Base-by-base conservation (phyloP, 2,329 filamentous ascomycete genomes). In the Colletotrichum sp. region DNA sequence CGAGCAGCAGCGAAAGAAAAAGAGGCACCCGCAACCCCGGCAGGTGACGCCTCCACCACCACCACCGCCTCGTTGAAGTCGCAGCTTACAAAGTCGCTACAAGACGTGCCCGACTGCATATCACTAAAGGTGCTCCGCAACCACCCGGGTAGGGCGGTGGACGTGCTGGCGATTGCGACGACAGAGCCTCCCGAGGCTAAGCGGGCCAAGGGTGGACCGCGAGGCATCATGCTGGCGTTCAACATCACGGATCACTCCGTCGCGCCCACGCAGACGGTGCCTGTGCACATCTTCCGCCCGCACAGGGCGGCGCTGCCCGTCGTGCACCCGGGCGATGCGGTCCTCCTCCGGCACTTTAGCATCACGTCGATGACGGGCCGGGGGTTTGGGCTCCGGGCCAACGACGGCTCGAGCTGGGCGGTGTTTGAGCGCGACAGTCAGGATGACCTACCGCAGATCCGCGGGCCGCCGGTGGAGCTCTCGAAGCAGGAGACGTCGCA, bases 211-310 rank as follows among this genome's bases (percentile, higher is more conserved):
- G 84, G 87, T 75, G 90, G 90, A 1, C 90, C 90, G 5, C 86
- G 91, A 26, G 90, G 93, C 80, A 93, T 89, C 82, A 88, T 90
- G 83, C 88, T 92, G 79, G 88, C 89, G 18, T 89, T 93, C 77
- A 89, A 87, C 55, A 83, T 92, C 15, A 90, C 89, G 1, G 92
- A 93, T 79, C 87, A 90, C 30, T 89, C 89, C 3, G 86, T 88
- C 24, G 88, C 88, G 5, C 89, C 90, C 3, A 82, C 84, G 12
- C 81, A 83, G 16, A 88, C 92, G 3, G 85, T 85, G 15, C 88
- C 92, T 79, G 90, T 91, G 30, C 88, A 90, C 78, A 83, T 93
- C 18, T 92, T 90, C 82, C 88, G 91, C 16, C 89, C 90, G 13
- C 90, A 93, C 80, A 89, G 89, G 80, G 86, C 89, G 8, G 88